Evolutionary conservation across 805 yeast genomes (phyloP).

Genomic region (Lipomyces chichibuensis): DNA sequence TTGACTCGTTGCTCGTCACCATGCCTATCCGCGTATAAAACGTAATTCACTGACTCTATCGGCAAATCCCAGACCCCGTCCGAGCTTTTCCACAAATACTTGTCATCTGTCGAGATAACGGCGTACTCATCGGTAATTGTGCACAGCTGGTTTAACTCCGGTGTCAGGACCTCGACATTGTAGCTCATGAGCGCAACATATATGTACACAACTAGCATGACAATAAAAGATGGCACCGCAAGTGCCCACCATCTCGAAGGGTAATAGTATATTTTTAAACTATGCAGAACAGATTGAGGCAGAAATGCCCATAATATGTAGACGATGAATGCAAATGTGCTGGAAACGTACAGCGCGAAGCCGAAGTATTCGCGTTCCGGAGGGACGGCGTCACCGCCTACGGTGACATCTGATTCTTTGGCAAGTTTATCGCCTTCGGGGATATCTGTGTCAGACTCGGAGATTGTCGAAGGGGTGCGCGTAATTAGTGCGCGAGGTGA

Average conservation of each 20-base stretch:
- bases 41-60: slow-evolving; percentile 65
- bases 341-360: slow-evolving; percentile 75
- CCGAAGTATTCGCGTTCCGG: slow-evolving; percentile 73
- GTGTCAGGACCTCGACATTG: slow-evolving; percentile 75
- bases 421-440: slow-evolving; percentile 43
- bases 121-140: slow-evolving; percentile 72
- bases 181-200: slow-evolving; percentile 72
- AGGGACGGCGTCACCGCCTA: slow-evolving; percentile 46
- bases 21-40: slow-evolving; percentile 51
- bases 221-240: slow-evolving; percentile 69
- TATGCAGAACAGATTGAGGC: slow-evolving; percentile 61
- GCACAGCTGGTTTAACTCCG: slow-evolving; percentile 59
- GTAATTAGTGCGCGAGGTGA: slow-evolving; percentile 24
- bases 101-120: slow-evolving; percentile 45
- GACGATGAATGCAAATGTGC: slow-evolving; percentile 56
- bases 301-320: slow-evolving; percentile 76
- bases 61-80: slow-evolving; percentile 91
- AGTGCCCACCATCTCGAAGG: slow-evolving; percentile 94
- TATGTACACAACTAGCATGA: slow-evolving; percentile 71
- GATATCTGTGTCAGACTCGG: slow-evolving; percentile 37
- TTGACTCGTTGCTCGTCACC: slow-evolving; percentile 4
- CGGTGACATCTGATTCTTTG: slow-evolving; percentile 45
- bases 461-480: slow-evolving; percentile 14
- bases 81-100: slow-evolving; percentile 60
- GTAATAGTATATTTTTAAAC: slow-evolving; percentile 63